These are phyloP conservation scores for Abeoforma whisleri DNA, from an alignment of 78 protist species.

Conservation along the genomic window DNA sequence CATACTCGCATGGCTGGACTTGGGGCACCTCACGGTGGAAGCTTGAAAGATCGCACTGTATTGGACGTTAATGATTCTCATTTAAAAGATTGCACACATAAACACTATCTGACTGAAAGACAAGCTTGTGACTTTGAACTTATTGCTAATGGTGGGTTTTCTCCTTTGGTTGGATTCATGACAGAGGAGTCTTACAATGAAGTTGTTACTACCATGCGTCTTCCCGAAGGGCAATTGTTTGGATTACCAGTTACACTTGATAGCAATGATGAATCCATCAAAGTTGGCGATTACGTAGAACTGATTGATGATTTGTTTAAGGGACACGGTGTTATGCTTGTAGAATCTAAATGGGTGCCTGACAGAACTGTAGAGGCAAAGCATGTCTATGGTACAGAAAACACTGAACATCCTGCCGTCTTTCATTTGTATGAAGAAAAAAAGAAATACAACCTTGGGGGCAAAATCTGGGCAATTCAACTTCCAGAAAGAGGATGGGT, in stretches of 20 bases:
- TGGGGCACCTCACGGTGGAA: slow-evolving; percentile 74
- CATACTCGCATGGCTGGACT: slow-evolving; percentile 46
- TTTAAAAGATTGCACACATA: neutral
- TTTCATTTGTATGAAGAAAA: slow-evolving; percentile 52
- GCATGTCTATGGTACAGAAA: slow-evolving; percentile 61
- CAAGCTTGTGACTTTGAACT: slow-evolving; percentile 81
- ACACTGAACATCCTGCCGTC: slow-evolving; percentile 83
- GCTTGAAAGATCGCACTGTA: slow-evolving; percentile 47
- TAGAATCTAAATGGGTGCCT: slow-evolving; percentile 50
- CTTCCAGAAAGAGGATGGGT: slow-evolving; percentile 42
- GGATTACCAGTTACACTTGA: slow-evolving; percentile 65
- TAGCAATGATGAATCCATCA: neutral
- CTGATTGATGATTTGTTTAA: neutral
- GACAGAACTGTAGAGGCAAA: slow-evolving; percentile 61
- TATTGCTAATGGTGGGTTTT: slow-evolving; percentile 61
- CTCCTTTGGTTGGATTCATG: slow-evolving; percentile 60
- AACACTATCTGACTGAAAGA: slow-evolving; percentile 50
- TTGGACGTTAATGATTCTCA: neutral
- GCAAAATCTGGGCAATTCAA: slow-evolving; percentile 44
- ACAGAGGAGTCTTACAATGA: slow-evolving; percentile 47
- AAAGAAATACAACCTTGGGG: slow-evolving; percentile 68
- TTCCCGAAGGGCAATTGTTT: slow-evolving; percentile 57
- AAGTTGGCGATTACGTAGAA: slow-evolving; percentile 32
- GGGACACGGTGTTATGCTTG: slow-evolving; percentile 25
- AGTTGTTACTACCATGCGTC: slow-evolving; percentile 37